A percentile compares a stretch with the other conserved stretches of the same genome.
Evolutionary conservation across 345 rosid species (phyloP).

Genomic region (Salix viminalis): DNA sequence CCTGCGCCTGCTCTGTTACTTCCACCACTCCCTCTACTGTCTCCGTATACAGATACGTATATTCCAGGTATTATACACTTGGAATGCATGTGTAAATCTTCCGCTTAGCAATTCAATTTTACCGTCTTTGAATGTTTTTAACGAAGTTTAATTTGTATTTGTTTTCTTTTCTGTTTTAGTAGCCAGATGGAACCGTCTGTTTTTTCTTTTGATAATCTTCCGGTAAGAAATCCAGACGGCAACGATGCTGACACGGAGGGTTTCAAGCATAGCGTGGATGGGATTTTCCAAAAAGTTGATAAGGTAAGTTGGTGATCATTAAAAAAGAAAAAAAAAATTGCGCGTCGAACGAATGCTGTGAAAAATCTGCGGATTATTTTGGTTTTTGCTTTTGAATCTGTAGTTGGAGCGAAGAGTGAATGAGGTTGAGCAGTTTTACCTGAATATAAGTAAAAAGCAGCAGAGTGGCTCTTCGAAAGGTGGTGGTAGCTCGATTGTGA

Average conservation of each 20-base stretch:
- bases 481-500: constrained; percentile 43
- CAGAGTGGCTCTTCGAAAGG: constrained; percentile 38
- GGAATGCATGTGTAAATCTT: not conserved
- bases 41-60: not conserved
- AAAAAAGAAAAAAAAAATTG: not conserved
- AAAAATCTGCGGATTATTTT: not conserved
- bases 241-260: constrained; percentile 16
- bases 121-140: not conserved
- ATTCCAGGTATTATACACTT: not conserved
- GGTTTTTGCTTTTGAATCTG: not conserved
- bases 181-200: constrained; percentile 6
- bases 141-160: not conserved
- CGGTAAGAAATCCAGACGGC: not conserved
- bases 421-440: constrained; percentile 66
- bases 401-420: constrained; percentile 78
- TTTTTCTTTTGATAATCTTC: not conserved
- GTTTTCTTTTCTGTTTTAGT: not conserved
- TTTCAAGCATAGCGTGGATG: constrained; percentile 23
- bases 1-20: not conserved
- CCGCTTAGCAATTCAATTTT: not conserved
- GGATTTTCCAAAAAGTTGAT: constrained; percentile 19
- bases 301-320: constrained; percentile 6
- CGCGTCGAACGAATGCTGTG: not conserved
- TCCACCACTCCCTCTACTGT: not conserved
- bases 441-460: constrained; percentile 40